Percentiles rank a stretch among this genome's conserved stretches.
Conservation (phyloP, 1,284 basidiomycete species). For the Heterobasidion annosum region DNA sequence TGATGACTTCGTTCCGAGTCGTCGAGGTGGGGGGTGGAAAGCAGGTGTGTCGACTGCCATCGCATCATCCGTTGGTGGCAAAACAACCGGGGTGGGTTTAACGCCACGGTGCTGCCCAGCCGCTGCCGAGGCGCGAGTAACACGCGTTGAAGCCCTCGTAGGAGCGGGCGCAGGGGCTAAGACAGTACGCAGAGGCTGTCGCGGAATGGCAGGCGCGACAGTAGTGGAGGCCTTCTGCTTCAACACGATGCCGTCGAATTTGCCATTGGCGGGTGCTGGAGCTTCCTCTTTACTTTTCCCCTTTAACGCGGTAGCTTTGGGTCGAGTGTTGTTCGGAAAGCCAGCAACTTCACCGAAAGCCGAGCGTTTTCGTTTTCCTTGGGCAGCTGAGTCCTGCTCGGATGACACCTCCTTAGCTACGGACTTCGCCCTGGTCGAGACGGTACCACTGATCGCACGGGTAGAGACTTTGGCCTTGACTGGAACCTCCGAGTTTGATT, state of each 20-base stretch:
- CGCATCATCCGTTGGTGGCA: conserved; percentile 34
- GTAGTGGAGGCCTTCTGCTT: conserved; percentile 29
- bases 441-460: conserved; percentile 24
- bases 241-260: conserved; percentile 47
- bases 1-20: conserved; percentile 11
- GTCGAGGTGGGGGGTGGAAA: conserved; percentile 9
- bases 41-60: conserved; percentile 47
- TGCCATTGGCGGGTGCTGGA: conserved; percentile 19
- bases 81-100: conserved; percentile 25
- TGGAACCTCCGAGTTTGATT: conserved; percentile 29
- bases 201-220: conserved; percentile 17
- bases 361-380: conserved; percentile 66
- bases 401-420: conserved; percentile 16
- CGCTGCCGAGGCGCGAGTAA: conserved; percentile 21
- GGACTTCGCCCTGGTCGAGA: conserved; percentile 27
- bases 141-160: conserved; percentile 6
- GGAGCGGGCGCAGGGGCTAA: conserved; percentile 7
- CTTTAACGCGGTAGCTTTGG: conserved; percentile 16
- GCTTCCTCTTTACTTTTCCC: conserved; percentile 39
- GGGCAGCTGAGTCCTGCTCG: conserved; percentile 31
- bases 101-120: conserved; percentile 10
- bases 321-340: conserved; percentile 22
- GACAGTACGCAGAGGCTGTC: conserved; percentile 19
- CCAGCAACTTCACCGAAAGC: conserved; percentile 55
- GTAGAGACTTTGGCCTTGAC: conserved; percentile 19